Evolutionary conservation across 192 early-diverging fungal genomes (phyloP).

Genomic region (Jimgerdemannia flammicorona): DNA sequence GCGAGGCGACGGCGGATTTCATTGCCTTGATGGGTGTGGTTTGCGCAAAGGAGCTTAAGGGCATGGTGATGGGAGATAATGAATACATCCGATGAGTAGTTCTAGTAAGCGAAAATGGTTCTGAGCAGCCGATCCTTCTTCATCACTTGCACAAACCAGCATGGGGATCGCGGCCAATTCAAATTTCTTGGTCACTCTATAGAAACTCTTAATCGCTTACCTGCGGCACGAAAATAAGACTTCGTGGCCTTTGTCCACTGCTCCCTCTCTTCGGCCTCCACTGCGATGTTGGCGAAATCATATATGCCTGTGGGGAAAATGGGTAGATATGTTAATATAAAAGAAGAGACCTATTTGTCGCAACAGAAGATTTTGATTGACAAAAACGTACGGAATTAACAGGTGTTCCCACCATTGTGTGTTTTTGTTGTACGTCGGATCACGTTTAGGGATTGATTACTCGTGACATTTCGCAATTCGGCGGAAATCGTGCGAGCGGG

Average conservation of each 20-base stretch:
- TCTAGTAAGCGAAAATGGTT: neutral
- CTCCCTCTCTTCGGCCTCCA: conserved; percentile 54
- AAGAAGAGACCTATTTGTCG: no score
- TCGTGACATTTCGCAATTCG: no score
- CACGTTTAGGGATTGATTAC: no score
- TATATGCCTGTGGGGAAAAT: conserved; percentile 53
- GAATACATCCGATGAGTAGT: no score
- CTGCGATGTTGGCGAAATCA: conserved; percentile 59
- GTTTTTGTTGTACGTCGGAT: neutral
- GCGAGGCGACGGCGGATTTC: conserved; percentile 41
- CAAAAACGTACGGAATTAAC: conserved; percentile 10
- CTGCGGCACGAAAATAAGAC: conserved; percentile 65
- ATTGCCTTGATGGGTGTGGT: conserved; percentile 64
- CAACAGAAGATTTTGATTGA: neutral
- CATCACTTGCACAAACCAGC: neutral
- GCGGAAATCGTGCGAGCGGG: no score
- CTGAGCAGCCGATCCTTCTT: no score
- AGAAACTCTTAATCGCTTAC: conserved; percentile 23
- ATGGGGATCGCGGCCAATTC: neutral
- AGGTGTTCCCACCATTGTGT: conserved; percentile 1
- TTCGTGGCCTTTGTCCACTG: conserved; percentile 55
- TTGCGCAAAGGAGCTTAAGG: conserved; percentile 10
- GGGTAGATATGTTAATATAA: no score
- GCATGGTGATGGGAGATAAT: no score
- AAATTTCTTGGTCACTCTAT: neutral